Evolutionary conservation across 371 early-diverging fungal genomes (phyloP).

Genomic region (Basidiobolus meristosporus): DNA sequence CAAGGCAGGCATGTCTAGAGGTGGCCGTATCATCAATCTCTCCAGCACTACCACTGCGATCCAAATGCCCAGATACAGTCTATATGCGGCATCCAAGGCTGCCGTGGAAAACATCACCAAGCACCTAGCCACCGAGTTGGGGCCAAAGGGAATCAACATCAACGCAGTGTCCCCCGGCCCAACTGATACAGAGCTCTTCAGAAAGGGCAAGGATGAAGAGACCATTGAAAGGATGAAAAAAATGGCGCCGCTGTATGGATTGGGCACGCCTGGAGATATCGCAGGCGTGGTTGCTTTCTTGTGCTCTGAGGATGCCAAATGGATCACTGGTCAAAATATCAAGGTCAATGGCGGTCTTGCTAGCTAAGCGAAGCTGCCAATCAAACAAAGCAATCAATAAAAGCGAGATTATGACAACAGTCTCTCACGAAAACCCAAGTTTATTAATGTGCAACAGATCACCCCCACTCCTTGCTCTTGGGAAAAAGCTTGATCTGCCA

Average conservation of each 20-base stretch:
- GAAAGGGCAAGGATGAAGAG: constrained; percentile 10
- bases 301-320: constrained; percentile 9
- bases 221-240: constrained; percentile 5
- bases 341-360: constrained; percentile 14
- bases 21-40: no score
- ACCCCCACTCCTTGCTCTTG: no score
- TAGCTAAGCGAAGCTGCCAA: no score
- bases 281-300: constrained; percentile 12
- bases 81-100: constrained; percentile 13
- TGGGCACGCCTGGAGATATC: constrained; percentile 10
- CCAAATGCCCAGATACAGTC: no score
- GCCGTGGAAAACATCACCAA: constrained; percentile 13
- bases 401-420: no score
- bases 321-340: constrained; percentile 14
- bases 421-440: no score
- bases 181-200: constrained; percentile 13
- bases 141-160: constrained; percentile 12
- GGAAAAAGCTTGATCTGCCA: no score
- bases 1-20: no score
- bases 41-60: no score
- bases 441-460: no score
- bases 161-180: constrained; percentile 18
- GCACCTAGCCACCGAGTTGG: constrained; percentile 10
- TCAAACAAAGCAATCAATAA: no score
- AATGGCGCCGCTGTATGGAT: constrained; percentile 6